A percentile compares a stretch with the other conserved stretches of the same genome.
These are phyloP conservation scores for Ganoderma meredithae DNA, from an alignment of 1,284 basidiomycete species.

Conservation along the genomic window DNA sequence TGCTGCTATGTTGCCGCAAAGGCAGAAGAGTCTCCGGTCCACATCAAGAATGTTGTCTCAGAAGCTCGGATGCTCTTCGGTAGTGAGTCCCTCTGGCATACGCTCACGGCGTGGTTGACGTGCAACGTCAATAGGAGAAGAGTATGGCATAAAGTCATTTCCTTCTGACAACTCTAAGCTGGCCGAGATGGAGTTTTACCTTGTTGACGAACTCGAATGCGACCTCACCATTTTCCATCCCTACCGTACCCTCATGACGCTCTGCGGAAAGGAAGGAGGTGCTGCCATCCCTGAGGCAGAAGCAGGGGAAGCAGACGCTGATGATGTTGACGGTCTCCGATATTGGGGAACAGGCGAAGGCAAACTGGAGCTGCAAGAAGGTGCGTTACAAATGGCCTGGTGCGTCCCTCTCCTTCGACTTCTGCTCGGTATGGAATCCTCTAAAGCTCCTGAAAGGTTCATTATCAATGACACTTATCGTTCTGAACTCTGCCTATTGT, in stretches of 20 bases:
- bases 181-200: slow-evolving; percentile 99
- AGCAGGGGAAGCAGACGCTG: slow-evolving; percentile 67
- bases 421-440: not conserved
- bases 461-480: slow-evolving; percentile 97
- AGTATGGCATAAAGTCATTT: slow-evolving; percentile 78
- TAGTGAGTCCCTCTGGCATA: slow-evolving; percentile 55
- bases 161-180: slow-evolving; percentile 89
- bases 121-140: slow-evolving; percentile 47
- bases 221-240: slow-evolving; percentile 95
- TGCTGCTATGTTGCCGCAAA: slow-evolving; percentile 97
- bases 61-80: slow-evolving; percentile 84
- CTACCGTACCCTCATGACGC: slow-evolving; percentile 84
- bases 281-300: slow-evolving; percentile 55
- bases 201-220: slow-evolving; percentile 96
- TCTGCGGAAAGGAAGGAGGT: slow-evolving; percentile 67
- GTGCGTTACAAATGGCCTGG: slow-evolving; percentile 82
- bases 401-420: slow-evolving; percentile 39
- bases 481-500: slow-evolving; percentile 88
- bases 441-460: slow-evolving; percentile 64
- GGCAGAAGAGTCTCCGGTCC: slow-evolving; percentile 94
- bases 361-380: slow-evolving; percentile 70
- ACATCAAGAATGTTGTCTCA: slow-evolving; percentile 91
- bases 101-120: not conserved
- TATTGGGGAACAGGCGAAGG: slow-evolving; percentile 82
- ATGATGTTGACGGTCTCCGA: slow-evolving; percentile 65